phyloP scores from a whole-genome alignment of 78 protist genomes.

The Ministeria vibrans region DNA sequence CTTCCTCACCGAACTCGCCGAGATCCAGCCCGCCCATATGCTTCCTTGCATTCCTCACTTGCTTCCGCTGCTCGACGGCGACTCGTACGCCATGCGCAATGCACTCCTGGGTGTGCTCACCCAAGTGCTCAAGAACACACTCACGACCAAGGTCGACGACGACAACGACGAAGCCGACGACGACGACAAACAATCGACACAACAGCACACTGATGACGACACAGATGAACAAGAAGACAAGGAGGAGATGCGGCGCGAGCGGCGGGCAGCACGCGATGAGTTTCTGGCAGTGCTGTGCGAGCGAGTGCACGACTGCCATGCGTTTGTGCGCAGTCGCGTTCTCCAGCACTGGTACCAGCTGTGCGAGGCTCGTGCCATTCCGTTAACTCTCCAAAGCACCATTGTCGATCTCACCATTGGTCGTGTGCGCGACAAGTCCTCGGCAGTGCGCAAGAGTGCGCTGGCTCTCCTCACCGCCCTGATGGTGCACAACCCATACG shows the following conservation, averaged over 20 bases:
- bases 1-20: constrained; percentile 4
- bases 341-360: constrained; percentile 6
- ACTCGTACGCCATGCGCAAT: constrained; percentile 18
- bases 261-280: neutral
- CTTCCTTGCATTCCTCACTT: neutral
- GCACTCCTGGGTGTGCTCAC: neutral
- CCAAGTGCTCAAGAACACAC: neutral
- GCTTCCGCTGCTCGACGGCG: constrained; percentile 4
- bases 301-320: neutral
- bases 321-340: constrained; percentile 6
- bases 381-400: neutral
- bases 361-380: neutral
- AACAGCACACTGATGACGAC: neutral
- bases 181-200: too few species aligned
- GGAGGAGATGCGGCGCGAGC: neutral
- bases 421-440: constrained; percentile 27
- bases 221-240: neutral
- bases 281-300: neutral
- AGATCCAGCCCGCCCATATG: neutral
- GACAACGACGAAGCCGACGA: too few species aligned
- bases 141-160: too few species aligned
- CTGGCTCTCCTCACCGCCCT: constrained; percentile 1
- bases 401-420: constrained; percentile 8
- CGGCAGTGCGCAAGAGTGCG: constrained; percentile 32
- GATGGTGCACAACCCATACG: constrained; percentile 13